Base-by-base conservation (phyloP, 768 basidiomycete species). In the Roridomyces roridus region DNA sequence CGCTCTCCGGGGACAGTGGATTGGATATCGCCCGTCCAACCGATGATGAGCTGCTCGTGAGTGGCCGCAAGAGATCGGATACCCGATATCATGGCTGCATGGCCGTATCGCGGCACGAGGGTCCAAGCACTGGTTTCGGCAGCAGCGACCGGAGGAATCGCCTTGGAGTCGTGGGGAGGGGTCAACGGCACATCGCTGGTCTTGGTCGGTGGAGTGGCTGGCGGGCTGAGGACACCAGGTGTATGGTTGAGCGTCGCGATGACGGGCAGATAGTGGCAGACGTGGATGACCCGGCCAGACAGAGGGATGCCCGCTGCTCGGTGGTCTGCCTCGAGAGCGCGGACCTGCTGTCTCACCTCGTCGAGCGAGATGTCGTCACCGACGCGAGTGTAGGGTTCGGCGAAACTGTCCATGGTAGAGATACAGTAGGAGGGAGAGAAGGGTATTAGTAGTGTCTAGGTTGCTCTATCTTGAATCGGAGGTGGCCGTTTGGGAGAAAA, bases 71-170 rank as follows among this genome's bases (percentile, higher is more conserved):
- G 84, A 11, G 89, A 91, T 49, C 88, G 86, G 67, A 98, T 94
- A 28, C 96, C 96, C 41, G 89, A 91, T 57, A 95, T 89, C 91
- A 98, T 94, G 11, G 96, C 96, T 9, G 92, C 85, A 69, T 98
- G 97, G 17, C 95, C 96, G 60, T 94, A 88, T 36, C 96, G 82
- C 2, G 87, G 84, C 2, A 83, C 73, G 6, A 99, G 76, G 17
- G 84, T 82, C 96, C 96, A 99, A 34, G 79, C 35, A 21, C 6
- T 25, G 20, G 29, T 12, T 18, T 50, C 48, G 8, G 48, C 29
- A 28, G 14, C 20, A 5, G 29, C 25, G 2, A 21, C 24, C 14
- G 39, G n/a, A 1, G 49, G 14, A 11, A 51, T 39, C 14, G 49
- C 47, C 10, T 55, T 45, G 17, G 51, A 44, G 9, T 57, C 55